Evolutionary conservation across 345 rosid genomes (phyloP), one percentile per base, ranked within the genome.

Genomic region (Carallia pectinifolia): DNA sequence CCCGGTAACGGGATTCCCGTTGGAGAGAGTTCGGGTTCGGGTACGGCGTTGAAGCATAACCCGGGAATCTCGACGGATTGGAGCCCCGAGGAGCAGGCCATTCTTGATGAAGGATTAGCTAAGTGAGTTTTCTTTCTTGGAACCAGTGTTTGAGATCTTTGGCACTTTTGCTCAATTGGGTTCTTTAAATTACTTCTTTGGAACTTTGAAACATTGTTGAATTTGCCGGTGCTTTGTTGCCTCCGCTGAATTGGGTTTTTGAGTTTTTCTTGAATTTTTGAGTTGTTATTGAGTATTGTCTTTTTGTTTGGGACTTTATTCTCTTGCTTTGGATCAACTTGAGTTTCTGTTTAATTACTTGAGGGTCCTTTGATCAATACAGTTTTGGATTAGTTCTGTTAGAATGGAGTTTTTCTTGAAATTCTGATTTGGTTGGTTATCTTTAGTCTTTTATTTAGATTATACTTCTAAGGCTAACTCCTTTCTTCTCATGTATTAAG

Each of bases 61-160:
- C 93, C 89, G 1, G 90, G 87, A 29, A 81, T 88, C 69, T 83
- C 90, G 48, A 36, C 71, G 48, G 87, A 88, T 44, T 88, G 93
- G 93, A 78, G 73, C 48, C 0, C 66, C 6, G 85, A 86, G 16
- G 93, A 88, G 75, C 90, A 86, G 71, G 69, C 76, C 29, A 64
- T 85, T 9, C 84, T 88, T 48, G 90, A 88, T 60, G 85, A 80
- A 4, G 85, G 81, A 29, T 69, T 86, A 19, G 65, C 63, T 34
- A 53, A 68, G 93, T 88, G 62, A 79, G 93, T 79, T 7, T 23
- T 58, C 6, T 9, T 37, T 36, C 44, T 36, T 67, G 8, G 53
- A 27, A n/a, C 31, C 27, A 13, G 31, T 56, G 33, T 56, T 66
- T 58, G 54, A 34, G n/a, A 12, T 44, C 54, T 53, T 59, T 50